Percentiles rank a stretch among this genome's conserved stretches.
phyloP scores from a whole-genome alignment of 2,329 filamentous ascomycete genomes.

The Paecilomyces dactylethromorphus region DNA sequence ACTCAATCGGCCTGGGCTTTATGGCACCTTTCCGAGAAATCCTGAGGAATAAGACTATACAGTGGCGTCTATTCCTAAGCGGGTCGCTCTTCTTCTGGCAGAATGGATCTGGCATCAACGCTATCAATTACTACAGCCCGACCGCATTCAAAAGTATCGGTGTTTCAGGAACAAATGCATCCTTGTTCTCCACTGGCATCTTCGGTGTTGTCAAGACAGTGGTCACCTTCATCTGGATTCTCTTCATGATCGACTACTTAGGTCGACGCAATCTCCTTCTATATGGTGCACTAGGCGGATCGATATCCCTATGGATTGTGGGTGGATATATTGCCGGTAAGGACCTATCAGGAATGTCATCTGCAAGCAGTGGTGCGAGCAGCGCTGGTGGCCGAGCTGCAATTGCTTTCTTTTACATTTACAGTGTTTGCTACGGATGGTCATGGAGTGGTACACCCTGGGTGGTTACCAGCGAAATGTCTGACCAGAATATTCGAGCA shows the following conservation, averaged over 20 bases:
- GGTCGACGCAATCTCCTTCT: slow-evolving; percentile 60
- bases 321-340: slow-evolving; percentile 32
- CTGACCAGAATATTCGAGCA: slow-evolving; percentile 57
- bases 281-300: slow-evolving; percentile 57
- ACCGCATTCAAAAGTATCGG: slow-evolving; percentile 63
- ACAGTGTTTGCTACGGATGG: slow-evolving; percentile 66
- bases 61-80: slow-evolving; percentile 67
- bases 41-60: slow-evolving; percentile 49
- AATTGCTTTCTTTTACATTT: slow-evolving; percentile 64
- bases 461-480: slow-evolving; percentile 65
- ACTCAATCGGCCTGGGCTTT: slow-evolving; percentile 63
- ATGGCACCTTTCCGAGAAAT: slow-evolving; percentile 63
- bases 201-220: slow-evolving; percentile 71
- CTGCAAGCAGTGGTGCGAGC: slow-evolving; percentile 7
- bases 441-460: slow-evolving; percentile 69
- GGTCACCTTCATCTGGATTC: slow-evolving; percentile 62
- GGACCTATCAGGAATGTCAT: slow-evolving; percentile 20
- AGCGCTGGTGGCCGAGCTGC: slow-evolving; percentile 34
- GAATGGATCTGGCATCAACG: slow-evolving; percentile 70
- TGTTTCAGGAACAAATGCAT: slow-evolving; percentile 52
- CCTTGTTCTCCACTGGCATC: slow-evolving; percentile 64
- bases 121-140: slow-evolving; percentile 71
- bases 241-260: slow-evolving; percentile 61
- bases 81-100: slow-evolving; percentile 73
- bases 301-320: slow-evolving; percentile 33